Percentiles rank a stretch among this genome's conserved stretches.
Evolutionary conservation across 768 basidiomycete genomes (phyloP).

Genomic region (Clitopilus hobsonii): DNA sequence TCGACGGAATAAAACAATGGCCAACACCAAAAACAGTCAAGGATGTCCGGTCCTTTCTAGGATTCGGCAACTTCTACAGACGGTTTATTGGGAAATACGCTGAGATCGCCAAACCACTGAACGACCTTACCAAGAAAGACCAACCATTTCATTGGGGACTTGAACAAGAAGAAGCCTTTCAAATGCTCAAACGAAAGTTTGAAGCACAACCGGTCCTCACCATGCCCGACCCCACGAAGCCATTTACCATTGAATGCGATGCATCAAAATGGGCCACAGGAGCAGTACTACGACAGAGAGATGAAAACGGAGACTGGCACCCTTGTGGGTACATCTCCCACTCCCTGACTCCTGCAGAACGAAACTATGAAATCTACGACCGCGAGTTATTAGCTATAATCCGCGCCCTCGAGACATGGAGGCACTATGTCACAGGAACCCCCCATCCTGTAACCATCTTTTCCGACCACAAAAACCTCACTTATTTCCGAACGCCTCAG

Average conservation of each 20-base stretch:
- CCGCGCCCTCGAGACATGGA: neutral
- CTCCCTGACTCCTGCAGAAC: too few relatives aligned
- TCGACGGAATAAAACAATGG: constrained; percentile 32
- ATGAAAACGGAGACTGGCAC: constrained; percentile 1
- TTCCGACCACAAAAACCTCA: too few relatives aligned
- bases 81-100: constrained; percentile 29
- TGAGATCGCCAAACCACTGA: constrained; percentile 20
- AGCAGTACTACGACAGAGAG: constrained; percentile 24
- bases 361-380: constrained; percentile 4
- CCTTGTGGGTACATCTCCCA: constrained; percentile 2
- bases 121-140: constrained; percentile 20
- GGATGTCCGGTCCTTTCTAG: constrained; percentile 38
- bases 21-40: too few relatives aligned
- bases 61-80: constrained; percentile 35
- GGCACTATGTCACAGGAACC: too few relatives aligned
- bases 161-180: constrained; percentile 18
- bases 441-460: too few relatives aligned
- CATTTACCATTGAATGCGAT: constrained; percentile 23
- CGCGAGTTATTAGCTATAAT: neutral
- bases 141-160: constrained; percentile 12
- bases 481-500: too few relatives aligned
- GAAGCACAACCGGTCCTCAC: constrained; percentile 18
- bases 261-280: constrained; percentile 25
- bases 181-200: constrained; percentile 20
- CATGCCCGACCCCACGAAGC: constrained; percentile 7